Base-by-base conservation (phyloP, 2,329 filamentous ascomycete species). In the Orbilia brochopaga region DNA sequence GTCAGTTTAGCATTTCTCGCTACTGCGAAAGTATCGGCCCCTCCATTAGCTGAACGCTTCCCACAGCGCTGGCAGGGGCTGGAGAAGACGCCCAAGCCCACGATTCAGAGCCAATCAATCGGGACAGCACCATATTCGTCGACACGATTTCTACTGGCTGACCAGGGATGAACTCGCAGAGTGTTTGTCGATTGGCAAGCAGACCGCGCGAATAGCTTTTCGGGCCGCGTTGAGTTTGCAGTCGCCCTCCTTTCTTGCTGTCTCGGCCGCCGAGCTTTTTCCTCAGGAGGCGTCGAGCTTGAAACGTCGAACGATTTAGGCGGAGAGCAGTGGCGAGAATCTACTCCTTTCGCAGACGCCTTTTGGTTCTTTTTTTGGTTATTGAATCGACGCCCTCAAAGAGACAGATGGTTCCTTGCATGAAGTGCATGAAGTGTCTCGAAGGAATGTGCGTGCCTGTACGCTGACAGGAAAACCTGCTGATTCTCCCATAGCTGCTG, bases 1-100 rank as follows among this genome's bases (percentile, higher is more conserved):
- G 67, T 65, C 19, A 27, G 67, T 72, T 72, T 72, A 48, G 67
- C 67, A 72, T 72, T 72, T 61, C 46, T 72, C 54, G 51, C 35
- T 55, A 54, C 42, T 48, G 59, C 54, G 15, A 46, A 65, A 27
- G 40, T 44, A n/a, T 72, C 67, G 67, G 67, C 59, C 67, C 55
- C 40, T 21, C 67, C 55, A 72, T 72, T 72, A 72, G 67, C 67
- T 72, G 67, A 61, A 13, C 46, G 54, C 44, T 69, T 24, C 24
- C 40, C 15, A 37, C 21, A 35, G 40, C 67, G 59, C 67, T 42
- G 60, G 58, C 35, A 55, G 46, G 52, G 50, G 35, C 55, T 30
- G 67, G 42, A 50, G 27, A 32, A 65, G 60, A 59, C 67, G 60
- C 67, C 59, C 46, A 30, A 59, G 59, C 54, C 55, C 61, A 46